Percentiles rank a stretch among this genome's conserved stretches.
Evolutionary conservation across 139 green algal genomes (phyloP).

Genomic region (Chlamydomonas incerta): DNA sequence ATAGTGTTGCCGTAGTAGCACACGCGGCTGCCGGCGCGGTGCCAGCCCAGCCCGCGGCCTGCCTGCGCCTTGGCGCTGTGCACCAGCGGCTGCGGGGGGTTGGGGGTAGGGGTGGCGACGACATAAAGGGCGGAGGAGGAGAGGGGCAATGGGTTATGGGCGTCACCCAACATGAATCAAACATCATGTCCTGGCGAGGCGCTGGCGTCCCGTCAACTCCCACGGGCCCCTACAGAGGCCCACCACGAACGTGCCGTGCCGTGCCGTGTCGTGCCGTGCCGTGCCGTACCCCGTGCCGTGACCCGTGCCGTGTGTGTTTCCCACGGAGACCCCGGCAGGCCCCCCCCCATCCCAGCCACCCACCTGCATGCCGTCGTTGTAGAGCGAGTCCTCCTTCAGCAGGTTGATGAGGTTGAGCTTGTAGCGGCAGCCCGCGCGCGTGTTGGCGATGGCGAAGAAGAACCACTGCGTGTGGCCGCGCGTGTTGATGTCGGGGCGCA

Average conservation of each 20-base stretch:
- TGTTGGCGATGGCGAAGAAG: conserved; percentile 73
- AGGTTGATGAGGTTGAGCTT: conserved; percentile 86
- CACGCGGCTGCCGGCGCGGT: conserved; percentile 45
- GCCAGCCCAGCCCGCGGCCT: conserved; percentile 47
- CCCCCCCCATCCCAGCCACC: no score
- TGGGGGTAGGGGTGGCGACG: not conserved
- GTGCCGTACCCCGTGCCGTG: no score
- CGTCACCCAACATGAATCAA: no score
- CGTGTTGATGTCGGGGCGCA: conserved; percentile 79
- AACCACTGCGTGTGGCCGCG: conserved; percentile 78
- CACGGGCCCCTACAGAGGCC: no score
- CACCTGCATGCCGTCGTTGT: conserved; percentile 71
- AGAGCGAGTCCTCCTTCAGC: conserved; percentile 74
- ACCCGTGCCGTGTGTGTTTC: no score
- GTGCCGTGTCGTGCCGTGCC: no score
- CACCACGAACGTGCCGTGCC: no score
- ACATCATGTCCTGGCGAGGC: no score
- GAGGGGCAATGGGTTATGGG: not conserved
- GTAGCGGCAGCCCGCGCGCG: conserved; percentile 56
- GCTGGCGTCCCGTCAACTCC: no score
- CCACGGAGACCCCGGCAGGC: no score
- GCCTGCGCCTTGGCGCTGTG: conserved; percentile 42
- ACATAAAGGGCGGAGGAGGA: no score
- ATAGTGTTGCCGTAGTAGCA: conserved; percentile 66
- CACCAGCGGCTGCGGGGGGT: conserved; percentile 47